Evolutionary conservation across 2,329 filamentous ascomycete genomes (phyloP).

Genomic region (Taxawa tesnikishii): DNA sequence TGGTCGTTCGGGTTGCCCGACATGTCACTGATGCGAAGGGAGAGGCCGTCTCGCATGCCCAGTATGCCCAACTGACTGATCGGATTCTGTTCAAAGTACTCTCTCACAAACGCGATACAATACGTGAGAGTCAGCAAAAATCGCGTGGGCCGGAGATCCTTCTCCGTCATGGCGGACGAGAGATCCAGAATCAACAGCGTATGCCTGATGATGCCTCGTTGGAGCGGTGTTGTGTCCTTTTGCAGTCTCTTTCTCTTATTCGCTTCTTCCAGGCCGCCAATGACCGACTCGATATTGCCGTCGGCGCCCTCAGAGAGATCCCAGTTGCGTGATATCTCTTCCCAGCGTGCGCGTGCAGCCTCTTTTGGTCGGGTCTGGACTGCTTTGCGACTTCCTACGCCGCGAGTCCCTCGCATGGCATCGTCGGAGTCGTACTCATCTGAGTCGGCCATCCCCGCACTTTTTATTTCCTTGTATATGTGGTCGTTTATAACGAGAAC

Average conservation of each 20-base stretch:
- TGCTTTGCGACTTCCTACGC: conserved; percentile 2
- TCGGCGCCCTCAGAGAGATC: conserved; percentile 21
- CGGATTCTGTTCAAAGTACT: conserved; percentile 97
- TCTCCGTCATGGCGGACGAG: conserved; percentile 87
- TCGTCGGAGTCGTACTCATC: conserved; percentile 10
- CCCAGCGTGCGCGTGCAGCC: conserved; percentile 13
- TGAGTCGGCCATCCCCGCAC: conserved; percentile 9
- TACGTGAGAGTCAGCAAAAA: conserved; percentile 74
- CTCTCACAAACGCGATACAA: conserved; percentile 75
- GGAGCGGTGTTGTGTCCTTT: conserved; percentile 87
- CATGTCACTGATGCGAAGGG: conserved; percentile 75
- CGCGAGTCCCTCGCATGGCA: conserved; percentile 3
- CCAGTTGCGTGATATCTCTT: conserved; percentile 18
- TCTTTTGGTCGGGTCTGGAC: background rate
- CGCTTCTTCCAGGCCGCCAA: conserved; percentile 23
- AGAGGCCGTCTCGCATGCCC: conserved; percentile 86
- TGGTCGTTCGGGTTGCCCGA: conserved; percentile 86
- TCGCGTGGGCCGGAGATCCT: conserved; percentile 81
- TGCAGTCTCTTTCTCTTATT: conserved; percentile 49
- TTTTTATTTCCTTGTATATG: too few species aligned
- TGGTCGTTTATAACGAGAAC: too few species aligned
- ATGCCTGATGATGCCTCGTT: conserved; percentile 96
- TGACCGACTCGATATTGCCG: conserved; percentile 19
- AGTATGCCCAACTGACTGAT: conserved; percentile 91
- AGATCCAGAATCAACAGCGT: conserved; percentile 83